Evolutionary conservation across 2,329 filamentous ascomycete species (phyloP), one percentile per base, ranked within the genome.

Genomic region (Fusarium sp.): DNA sequence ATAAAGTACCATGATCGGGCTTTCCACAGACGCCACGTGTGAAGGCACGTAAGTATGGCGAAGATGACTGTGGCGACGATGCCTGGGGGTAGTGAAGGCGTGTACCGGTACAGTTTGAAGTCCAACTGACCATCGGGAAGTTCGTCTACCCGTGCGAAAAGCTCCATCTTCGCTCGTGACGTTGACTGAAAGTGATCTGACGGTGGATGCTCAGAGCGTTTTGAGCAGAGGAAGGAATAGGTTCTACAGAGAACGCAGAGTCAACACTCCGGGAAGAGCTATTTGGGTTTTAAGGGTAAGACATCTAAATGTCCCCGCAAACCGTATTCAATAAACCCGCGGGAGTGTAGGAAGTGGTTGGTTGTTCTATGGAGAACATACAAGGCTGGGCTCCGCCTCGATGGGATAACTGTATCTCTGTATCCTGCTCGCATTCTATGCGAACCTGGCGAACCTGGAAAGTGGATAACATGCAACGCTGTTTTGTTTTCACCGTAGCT

Each of bases 51-150:
- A 4, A 64, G 42, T 10, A 64, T 30, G 0, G 42, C 42, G 0
- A 64, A 64, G 6, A 57, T 4, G 3, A 20, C 34, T 1, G 46
- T 37, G 10, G 58, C 63, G 7, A 57, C 61, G 3, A 64, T 13
- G 1, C 34, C 61, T 12, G 61, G 58, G 4, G 61, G n/a, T 0
- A 64, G 20, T 8, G 58, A 64, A 14, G 61, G 61, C 2, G 34
- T 14, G 13, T 63, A 63, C 2, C 60, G 60, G 18, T 62, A 63
- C 11, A 63, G 61, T n/a, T 64, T 63, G 4, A 64, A 64, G 34
- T 63, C 58, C 1, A 63, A 63, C 4, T 34, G 0, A 7, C 30
- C 30, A 16, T 34, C 30, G 1, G 30, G 1, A 34, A 34, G 30
- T 16, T 34, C 30, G 30, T 34, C 30, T 0, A 34, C 1, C 4